Evolutionary conservation across 2,329 filamentous ascomycete genomes (phyloP).

Genomic region (Hymenoscyphus infarciens): DNA sequence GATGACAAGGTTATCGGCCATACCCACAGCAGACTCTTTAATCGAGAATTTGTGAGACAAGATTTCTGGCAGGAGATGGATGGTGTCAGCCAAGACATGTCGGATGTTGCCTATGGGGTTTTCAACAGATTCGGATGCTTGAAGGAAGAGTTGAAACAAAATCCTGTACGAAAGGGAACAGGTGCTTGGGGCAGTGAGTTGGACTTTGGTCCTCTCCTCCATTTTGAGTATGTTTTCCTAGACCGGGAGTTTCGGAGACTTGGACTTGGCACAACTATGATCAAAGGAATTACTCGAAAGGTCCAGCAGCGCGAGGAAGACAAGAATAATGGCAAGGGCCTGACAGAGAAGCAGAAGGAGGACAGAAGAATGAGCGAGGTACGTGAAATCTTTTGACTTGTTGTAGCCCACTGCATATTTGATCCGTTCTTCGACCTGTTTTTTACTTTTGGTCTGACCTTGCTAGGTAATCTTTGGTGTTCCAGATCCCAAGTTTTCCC

Average conservation of each 20-base stretch:
- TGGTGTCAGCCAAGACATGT: slow-evolving; percentile 29
- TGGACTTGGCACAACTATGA: background rate
- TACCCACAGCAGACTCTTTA: slow-evolving; percentile 28
- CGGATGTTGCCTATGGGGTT: slow-evolving; percentile 36
- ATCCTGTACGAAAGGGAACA: slow-evolving; percentile 30
- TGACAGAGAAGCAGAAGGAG: background rate
- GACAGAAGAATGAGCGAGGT: background rate
- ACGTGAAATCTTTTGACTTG: background rate
- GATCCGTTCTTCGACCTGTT: slow-evolving; percentile 3
- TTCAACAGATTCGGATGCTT: slow-evolving; percentile 40
- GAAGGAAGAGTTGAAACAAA: slow-evolving; percentile 34
- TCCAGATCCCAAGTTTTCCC: slow-evolving; percentile 30
- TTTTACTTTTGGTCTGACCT: slow-evolving; percentile 31
- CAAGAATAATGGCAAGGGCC: background rate
- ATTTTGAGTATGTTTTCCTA: slow-evolving; percentile 25
- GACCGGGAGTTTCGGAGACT: background rate
- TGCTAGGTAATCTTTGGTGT: slow-evolving; percentile 33
- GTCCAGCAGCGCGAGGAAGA: background rate
- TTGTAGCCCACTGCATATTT: background rate
- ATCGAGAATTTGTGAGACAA: slow-evolving; percentile 26
- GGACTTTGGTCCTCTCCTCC: slow-evolving; percentile 30
- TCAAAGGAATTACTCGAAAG: background rate
- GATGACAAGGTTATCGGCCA: slow-evolving; percentile 23
- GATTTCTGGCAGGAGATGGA: slow-evolving; percentile 38
- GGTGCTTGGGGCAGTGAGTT: slow-evolving; percentile 34